These are phyloP conservation scores for Metschnikowia peoriensis DNA, from an alignment of 805 yeast genomes.

Conservation along the genomic window DNA sequence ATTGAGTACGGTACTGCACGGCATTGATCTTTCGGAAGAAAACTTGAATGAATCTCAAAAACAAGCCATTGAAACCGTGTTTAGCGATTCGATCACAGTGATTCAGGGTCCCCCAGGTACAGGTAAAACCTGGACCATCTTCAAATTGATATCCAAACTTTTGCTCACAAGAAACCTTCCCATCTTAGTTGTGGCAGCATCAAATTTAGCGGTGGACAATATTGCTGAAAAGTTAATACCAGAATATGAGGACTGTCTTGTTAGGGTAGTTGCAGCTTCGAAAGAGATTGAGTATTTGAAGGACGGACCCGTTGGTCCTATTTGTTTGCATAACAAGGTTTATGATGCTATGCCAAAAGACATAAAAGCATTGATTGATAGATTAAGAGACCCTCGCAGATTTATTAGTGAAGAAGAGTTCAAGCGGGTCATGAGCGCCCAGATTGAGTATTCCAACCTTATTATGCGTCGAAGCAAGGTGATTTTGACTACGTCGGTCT, in stretches of 20 bases:
- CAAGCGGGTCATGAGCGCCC: slow-evolving; percentile 36
- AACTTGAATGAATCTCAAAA: slow-evolving; percentile 68
- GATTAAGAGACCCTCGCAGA: not conserved
- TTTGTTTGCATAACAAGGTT: not conserved
- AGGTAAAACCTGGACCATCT: slow-evolving; percentile 93
- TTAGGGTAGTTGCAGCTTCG: not conserved
- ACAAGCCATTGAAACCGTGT: slow-evolving; percentile 54
- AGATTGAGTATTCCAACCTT: not conserved
- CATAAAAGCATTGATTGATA: not conserved
- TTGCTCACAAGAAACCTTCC: slow-evolving; percentile 57
- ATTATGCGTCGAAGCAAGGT: slow-evolving; percentile 63
- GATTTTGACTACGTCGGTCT: slow-evolving; percentile 87
- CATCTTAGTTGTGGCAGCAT: slow-evolving; percentile 88
- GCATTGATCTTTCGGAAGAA: too few relatives aligned
- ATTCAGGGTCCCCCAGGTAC: slow-evolving; percentile 92
- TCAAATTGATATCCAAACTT: slow-evolving; percentile 78
- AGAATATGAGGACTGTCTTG: slow-evolving; percentile 74
- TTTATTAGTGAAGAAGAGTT: slow-evolving; percentile 20
- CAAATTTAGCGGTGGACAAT: slow-evolving; percentile 93
- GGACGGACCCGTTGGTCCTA: not conserved
- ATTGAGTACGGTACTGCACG: slow-evolving; percentile 1
- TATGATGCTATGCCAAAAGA: slow-evolving; percentile 1
- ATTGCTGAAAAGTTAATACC: slow-evolving; percentile 75
- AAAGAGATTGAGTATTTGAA: not conserved
- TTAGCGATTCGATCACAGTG: slow-evolving; percentile 9